A percentile compares a stretch with the other conserved stretches of the same genome.
Conservation (phyloP, 2,329 filamentous ascomycete species). For the Sclerotiophoma versabilis region DNA sequence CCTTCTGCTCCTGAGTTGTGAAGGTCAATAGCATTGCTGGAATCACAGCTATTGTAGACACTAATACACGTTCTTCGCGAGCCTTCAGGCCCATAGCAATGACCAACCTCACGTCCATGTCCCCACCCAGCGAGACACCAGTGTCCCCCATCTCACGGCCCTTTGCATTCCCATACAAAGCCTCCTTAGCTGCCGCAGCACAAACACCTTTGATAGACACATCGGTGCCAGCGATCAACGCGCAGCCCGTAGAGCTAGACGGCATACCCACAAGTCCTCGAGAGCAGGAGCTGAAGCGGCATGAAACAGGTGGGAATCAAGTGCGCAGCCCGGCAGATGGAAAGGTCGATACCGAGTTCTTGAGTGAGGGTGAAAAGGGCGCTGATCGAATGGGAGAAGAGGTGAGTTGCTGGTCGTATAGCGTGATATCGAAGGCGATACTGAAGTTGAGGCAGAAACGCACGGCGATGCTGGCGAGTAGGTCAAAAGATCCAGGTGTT, state of each 20-base stretch:
- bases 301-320: conserved; percentile 21
- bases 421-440: background rate
- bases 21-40: background rate
- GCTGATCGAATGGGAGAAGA: conserved; percentile 28
- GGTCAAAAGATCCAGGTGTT: conserved; percentile 53
- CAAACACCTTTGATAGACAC: conserved; percentile 48
- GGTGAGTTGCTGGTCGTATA: conserved; percentile 23
- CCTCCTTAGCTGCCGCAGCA: conserved; percentile 29
- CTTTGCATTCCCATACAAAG: conserved; percentile 38
- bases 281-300: conserved; percentile 35
- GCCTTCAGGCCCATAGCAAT: conserved; percentile 2
- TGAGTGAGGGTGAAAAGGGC: conserved; percentile 31
- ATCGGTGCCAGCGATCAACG: conserved; percentile 52
- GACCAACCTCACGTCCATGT: conserved; percentile 21
- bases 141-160: conserved; percentile 32
- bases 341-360: conserved; percentile 39
- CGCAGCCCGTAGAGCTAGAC: conserved; percentile 55
- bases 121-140: conserved; percentile 26
- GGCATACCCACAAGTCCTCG: conserved; percentile 34
- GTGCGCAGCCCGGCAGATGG: conserved; percentile 34
- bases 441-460: conserved; percentile 43
- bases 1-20: background rate
- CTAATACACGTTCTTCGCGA: background rate
- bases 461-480: conserved; percentile 45
- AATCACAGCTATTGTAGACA: background rate